Base-by-base conservation (phyloP, 106 monocot genomes). In the Dioscorea alata region DNA sequence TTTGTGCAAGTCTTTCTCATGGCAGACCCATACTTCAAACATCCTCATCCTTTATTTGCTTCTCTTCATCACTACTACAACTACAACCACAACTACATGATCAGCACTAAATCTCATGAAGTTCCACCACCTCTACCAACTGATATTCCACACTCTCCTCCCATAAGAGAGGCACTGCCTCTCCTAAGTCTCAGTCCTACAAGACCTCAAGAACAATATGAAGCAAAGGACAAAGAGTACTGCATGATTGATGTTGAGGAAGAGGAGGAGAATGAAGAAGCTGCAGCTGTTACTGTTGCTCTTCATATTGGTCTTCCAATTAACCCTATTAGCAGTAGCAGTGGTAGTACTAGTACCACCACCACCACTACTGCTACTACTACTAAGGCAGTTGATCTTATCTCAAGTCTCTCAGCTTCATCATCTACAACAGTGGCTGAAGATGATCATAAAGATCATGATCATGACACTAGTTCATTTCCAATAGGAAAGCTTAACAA, bases 401-500 rank as follows among this genome's bases (percentile, higher is more conserved):
- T 82, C 50, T 86, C 86, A 0, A 73, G 31, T 53, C 66, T 82
- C 13, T 66, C 28, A 28, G 28, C 78, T 18, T 54, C 54, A 16
- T 18, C 54, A 16, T 61, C 67, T 32, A 66, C 61, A 28, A 21
- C 64, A 15, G 49, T 61, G 25, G 67, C 69, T 20, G 66, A 68
- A 23, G 75, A 64, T 33, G 69, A 64, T 19, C 70, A 58, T 12
- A 62, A 71, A 18, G 77, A 54, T n/a, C 53, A 42, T 14, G 74
- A n/a, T 15, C 61, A 61, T 56, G 73, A 51, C 69, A 33, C 54
- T 65, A 60, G 73, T 16, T 70, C 68, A 54, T 18, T 14, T 58
- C 66, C 79, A 4, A 77, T 87, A 48, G 86, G 86, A 57, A 87
- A 64, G 74, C 83, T 87, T 58, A 87, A 80, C 79, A 87, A 83